A percentile compares a stretch with the other conserved stretches of the same genome.
These are phyloP conservation scores for Wickerhamiella brachini DNA, from an alignment of 805 yeast genomes.

Conservation along the genomic window DNA sequence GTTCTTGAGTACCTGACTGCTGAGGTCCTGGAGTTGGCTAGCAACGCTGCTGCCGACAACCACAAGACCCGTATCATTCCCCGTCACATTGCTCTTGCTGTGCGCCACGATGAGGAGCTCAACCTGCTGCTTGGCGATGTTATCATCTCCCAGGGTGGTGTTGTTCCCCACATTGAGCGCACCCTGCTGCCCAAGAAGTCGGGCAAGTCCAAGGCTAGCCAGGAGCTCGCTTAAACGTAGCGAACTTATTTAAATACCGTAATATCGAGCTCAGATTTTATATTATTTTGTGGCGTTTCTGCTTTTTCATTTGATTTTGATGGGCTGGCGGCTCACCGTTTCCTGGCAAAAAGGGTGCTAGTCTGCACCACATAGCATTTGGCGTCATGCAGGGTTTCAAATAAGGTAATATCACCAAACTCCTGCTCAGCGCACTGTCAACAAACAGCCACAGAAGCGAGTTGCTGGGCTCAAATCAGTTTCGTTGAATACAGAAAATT, in stretches of 20 bases:
- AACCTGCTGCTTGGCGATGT: constrained; percentile 79
- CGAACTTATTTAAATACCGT: constrained; percentile 3
- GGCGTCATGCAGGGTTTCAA: neutral
- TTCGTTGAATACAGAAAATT: neutral
- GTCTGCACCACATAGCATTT: neutral
- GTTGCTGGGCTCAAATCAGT: no score
- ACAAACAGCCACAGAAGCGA: no score
- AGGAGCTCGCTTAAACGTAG: constrained; percentile 19
- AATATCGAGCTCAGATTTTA: neutral
- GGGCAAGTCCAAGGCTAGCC: constrained; percentile 27
- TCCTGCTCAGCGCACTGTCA: no score
- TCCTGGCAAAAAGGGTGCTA: no score
- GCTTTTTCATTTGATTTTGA: neutral
- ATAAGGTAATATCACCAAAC: neutral
- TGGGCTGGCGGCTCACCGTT: no score
- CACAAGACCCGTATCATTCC: constrained; percentile 96
- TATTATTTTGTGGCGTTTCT: neutral
- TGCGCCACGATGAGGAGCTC: constrained; percentile 96
- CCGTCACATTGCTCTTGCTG: constrained; percentile 91
- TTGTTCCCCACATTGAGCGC: constrained; percentile 82
- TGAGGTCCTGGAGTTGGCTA: constrained; percentile 93
- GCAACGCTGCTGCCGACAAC: constrained; percentile 94
- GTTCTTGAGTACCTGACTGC: constrained; percentile 94
- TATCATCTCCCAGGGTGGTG: constrained; percentile 97
- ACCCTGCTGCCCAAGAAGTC: constrained; percentile 54